A percentile compares a stretch with the other conserved stretches of the same genome.
phyloP scores from a whole-genome alignment of 1,139 yeast species.

The Komagataea norvegica region DNA sequence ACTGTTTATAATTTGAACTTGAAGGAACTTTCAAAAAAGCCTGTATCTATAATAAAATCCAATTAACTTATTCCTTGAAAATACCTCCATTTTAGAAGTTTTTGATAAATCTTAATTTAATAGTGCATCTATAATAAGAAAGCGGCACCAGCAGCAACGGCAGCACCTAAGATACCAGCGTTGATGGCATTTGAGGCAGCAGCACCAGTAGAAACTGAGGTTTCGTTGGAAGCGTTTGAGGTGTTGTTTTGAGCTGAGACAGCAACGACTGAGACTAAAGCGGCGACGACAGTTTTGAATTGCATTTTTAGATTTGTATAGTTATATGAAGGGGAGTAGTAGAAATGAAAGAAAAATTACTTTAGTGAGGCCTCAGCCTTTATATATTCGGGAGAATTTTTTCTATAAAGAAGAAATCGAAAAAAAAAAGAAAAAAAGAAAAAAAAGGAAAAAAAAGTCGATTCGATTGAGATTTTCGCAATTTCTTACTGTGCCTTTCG shows the following conservation, averaged over 20 bases:
- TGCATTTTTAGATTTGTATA: slow-evolving; percentile 41
- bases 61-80: slow-evolving; percentile 4
- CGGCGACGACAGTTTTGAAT: slow-evolving; percentile 51
- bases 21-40: neutral
- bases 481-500: neutral
- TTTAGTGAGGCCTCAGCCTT: neutral
- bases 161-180: slow-evolving; percentile 69
- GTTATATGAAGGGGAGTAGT: neutral
- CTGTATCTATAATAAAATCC: slow-evolving; percentile 2
- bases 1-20: slow-evolving; percentile 1
- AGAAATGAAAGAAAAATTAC: neutral
- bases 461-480: neutral
- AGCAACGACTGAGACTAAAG: slow-evolving; percentile 44
- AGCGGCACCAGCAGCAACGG: slow-evolving; percentile 71
- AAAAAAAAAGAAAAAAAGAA: slow-evolving; percentile 2
- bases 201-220: slow-evolving; percentile 46
- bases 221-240: slow-evolving; percentile 32
- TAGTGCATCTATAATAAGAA: slow-evolving; percentile 47
- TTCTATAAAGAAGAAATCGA: neutral
- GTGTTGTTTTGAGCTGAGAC: slow-evolving; percentile 43
- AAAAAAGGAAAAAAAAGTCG: no score
- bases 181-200: slow-evolving; percentile 48
- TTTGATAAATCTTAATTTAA: slow-evolving; percentile 2
- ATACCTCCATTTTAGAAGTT: slow-evolving; percentile 1
- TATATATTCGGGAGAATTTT: slow-evolving; percentile 5